These are phyloP conservation scores for Zea luxurians DNA, from an alignment of 176 grass and related monocot genomes.

Conservation along the genomic window DNA sequence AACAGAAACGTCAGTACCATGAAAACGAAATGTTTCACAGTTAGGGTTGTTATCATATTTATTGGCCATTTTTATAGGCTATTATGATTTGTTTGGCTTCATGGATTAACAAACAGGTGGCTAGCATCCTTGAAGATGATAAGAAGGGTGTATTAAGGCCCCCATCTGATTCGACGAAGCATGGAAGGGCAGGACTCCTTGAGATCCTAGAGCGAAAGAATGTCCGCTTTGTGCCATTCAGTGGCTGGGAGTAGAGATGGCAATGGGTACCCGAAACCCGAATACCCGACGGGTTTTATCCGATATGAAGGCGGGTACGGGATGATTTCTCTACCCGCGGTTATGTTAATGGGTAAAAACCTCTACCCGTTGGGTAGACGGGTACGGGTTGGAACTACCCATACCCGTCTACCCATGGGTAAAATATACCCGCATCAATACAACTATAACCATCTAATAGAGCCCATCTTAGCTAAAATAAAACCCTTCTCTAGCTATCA, in stretches of 20 bases:
- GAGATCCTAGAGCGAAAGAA: slow-evolving; percentile 63
- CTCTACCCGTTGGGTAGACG: too few relatives aligned
- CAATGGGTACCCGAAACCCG: too few relatives aligned
- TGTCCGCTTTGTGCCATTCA: slow-evolving; percentile 54
- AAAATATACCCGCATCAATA: too few relatives aligned
- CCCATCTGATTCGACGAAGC: slow-evolving; percentile 30
- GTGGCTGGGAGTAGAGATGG: slow-evolving; percentile 44
- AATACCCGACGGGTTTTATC: too few relatives aligned
- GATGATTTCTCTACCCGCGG: too few relatives aligned
- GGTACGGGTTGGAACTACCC: too few relatives aligned
- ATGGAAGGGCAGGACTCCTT: slow-evolving; percentile 57
- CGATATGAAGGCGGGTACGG: too few relatives aligned
- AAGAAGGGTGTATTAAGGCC: slow-evolving; percentile 36
- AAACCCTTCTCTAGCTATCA: too few relatives aligned
- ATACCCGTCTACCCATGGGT: too few relatives aligned
- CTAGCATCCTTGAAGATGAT: slow-evolving; percentile 78
- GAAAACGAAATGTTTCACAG: background rate
- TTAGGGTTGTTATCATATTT: background rate
- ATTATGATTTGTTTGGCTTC: background rate
- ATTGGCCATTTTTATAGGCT: background rate
- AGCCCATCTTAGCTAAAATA: too few relatives aligned
- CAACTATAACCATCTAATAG: too few relatives aligned
- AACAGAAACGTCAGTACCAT: background rate
- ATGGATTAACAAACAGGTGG: slow-evolving; percentile 48
- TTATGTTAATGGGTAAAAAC: too few relatives aligned